These are phyloP conservation scores for Betula pendula DNA, from an alignment of 306 rosid species.

Conservation along the genomic window DNA sequence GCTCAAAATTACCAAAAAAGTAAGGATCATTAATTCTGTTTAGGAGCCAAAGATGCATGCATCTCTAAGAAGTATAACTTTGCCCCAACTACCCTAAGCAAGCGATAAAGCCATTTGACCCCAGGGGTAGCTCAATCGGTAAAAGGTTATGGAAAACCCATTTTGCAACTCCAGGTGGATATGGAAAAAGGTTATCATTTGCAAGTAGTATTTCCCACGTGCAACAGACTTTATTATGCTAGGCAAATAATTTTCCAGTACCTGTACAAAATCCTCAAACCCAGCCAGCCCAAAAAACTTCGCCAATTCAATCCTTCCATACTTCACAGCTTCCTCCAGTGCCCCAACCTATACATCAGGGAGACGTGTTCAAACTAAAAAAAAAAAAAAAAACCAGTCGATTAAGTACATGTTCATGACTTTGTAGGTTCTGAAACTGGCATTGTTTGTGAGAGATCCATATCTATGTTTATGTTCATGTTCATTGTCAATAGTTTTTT, in stretches of 20 bases:
- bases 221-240: background rate
- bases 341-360: constrained; percentile 64
- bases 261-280: constrained; percentile 84
- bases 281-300: constrained; percentile 61
- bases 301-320: constrained; percentile 77
- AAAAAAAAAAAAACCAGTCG: background rate
- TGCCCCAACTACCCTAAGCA: no score
- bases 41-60: background rate
- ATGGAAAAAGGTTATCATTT: no score
- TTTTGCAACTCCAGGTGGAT: no score
- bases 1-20: background rate
- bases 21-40: background rate
- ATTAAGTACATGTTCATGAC: background rate
- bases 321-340: constrained; percentile 86
- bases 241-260: constrained; percentile 16
- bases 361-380: constrained; percentile 20
- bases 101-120: no score
- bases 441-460: background rate
- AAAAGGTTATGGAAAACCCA: no score
- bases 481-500: no score
- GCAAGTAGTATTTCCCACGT: background rate
- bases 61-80: background rate
- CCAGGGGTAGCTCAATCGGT: no score
- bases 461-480: no score
- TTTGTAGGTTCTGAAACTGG: background rate